A percentile compares a stretch with the other conserved stretches of the same genome.
Evolutionary conservation across 371 early-diverging fungal species (phyloP).

Genomic region (Mitosporidium daphniae): DNA sequence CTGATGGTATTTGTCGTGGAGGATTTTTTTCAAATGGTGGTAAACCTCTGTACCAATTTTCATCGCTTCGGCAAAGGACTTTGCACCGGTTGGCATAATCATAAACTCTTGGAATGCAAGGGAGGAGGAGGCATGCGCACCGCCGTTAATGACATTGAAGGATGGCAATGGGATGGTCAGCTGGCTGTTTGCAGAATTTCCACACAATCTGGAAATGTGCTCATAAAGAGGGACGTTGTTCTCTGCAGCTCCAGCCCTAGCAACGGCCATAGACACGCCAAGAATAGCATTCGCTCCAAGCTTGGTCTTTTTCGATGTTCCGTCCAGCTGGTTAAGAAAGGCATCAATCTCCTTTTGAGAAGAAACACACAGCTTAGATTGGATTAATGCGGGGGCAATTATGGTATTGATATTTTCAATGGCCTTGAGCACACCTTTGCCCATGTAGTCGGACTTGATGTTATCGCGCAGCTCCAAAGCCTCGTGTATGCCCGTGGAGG

Average conservation of each 20-base stretch:
- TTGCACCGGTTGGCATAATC: slow-evolving; percentile 83
- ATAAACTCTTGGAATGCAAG: slow-evolving; percentile 97
- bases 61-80: slow-evolving; percentile 69
- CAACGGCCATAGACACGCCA: slow-evolving; percentile 74
- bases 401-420: slow-evolving; percentile 51
- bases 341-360: slow-evolving; percentile 60
- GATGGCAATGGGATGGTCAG: slow-evolving; percentile 74
- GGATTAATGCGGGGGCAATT: slow-evolving; percentile 40
- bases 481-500: slow-evolving; percentile 91
- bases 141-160: slow-evolving; percentile 98
- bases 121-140: slow-evolving; percentile 91
- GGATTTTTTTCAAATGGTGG: slow-evolving; percentile 55
- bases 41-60: slow-evolving; percentile 83
- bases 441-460: slow-evolving; percentile 38
- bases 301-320: slow-evolving; percentile 46
- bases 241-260: slow-evolving; percentile 66
- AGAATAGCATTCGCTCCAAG: slow-evolving; percentile 91
- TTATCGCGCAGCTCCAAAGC: slow-evolving; percentile 77
- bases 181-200: slow-evolving; percentile 17
- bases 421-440: slow-evolving; percentile 74
- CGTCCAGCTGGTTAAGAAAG: slow-evolving; percentile 53
- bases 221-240: slow-evolving; percentile 53
- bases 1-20: slow-evolving; percentile 83
- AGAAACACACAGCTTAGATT: slow-evolving; percentile 24
- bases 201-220: slow-evolving; percentile 38